phyloP scores from a whole-genome alignment of 83 land plant species.

The Picea abies region DNA sequence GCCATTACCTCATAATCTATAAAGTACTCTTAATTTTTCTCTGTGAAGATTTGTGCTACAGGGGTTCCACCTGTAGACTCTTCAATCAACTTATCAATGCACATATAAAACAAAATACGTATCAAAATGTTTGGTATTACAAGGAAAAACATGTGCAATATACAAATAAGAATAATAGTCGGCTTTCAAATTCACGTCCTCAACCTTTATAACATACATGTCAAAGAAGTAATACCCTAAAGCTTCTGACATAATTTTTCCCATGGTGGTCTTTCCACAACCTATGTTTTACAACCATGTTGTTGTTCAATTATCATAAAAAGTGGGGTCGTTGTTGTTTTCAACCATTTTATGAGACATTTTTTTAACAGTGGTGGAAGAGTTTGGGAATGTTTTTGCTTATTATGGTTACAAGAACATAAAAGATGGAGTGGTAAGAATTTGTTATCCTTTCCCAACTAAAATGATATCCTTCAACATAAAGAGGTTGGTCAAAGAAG shows the following conservation, averaged over 20 bases:
- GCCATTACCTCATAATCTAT: slow-evolving; percentile 79
- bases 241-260: slow-evolving; percentile 75
- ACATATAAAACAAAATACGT: neutral
- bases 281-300: slow-evolving; percentile 46
- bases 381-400: no score
- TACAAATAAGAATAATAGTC: neutral
- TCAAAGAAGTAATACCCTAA: slow-evolving; percentile 85
- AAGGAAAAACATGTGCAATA: neutral
- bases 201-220: slow-evolving; percentile 38
- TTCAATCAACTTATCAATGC: slow-evolving; percentile 86
- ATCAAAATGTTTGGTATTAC: neutral
- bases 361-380: no score
- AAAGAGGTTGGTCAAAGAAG: no score
- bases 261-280: slow-evolving; percentile 92
- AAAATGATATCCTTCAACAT: no score
- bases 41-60: slow-evolving; percentile 82
- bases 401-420: no score
- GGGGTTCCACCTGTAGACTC: slow-evolving; percentile 66
- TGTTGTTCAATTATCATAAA: no score
- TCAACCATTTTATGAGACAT: no score
- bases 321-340: no score
- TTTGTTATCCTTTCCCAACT: no score
- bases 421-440: no score
- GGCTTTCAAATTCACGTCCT: neutral
- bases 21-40: slow-evolving; percentile 72